These are phyloP conservation scores for Ustilago sp. DNA, from an alignment of 1,284 basidiomycete species.

Conservation along the genomic window DNA sequence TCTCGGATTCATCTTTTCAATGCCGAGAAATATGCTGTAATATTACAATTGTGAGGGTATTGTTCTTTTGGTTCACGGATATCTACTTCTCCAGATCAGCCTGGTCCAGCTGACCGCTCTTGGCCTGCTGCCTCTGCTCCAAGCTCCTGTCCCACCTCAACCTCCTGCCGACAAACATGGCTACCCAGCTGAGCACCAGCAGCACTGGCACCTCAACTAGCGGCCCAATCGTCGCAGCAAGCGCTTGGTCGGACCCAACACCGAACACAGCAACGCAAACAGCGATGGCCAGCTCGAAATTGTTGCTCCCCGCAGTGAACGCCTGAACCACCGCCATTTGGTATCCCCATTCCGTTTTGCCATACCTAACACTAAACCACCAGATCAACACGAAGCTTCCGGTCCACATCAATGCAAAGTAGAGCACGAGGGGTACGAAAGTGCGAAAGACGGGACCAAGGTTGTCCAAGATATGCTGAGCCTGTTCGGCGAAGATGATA, in stretches of 20 bases:
- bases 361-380: constrained; percentile 54
- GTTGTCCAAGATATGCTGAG: constrained; percentile 60
- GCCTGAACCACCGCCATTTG: constrained; percentile 71
- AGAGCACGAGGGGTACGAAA: constrained; percentile 79
- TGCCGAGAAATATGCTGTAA: neutral
- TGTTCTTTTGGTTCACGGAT: neutral
- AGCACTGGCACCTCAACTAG: constrained; percentile 76
- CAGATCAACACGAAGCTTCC: constrained; percentile 75
- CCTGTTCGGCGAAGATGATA: constrained; percentile 81
- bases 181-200: constrained; percentile 78
- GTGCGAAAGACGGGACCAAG: constrained; percentile 60
- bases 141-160: constrained; percentile 44
- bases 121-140: constrained; percentile 10
- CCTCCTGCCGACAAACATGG: constrained; percentile 73
- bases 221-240: constrained; percentile 59
- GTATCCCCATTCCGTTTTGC: constrained; percentile 64
- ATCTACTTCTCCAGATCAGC: constrained; percentile 28
- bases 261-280: constrained; percentile 81
- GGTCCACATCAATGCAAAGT: constrained; percentile 83
- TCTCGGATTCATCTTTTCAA: neutral
- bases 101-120: constrained; percentile 1
- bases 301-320: constrained; percentile 73
- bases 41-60: neutral
- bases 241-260: constrained; percentile 48
- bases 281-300: constrained; percentile 79